Percentiles rank a stretch among this genome's conserved stretches.
phyloP scores from a whole-genome alignment of 441 rosid species.

The Mallotus repandus region DNA sequence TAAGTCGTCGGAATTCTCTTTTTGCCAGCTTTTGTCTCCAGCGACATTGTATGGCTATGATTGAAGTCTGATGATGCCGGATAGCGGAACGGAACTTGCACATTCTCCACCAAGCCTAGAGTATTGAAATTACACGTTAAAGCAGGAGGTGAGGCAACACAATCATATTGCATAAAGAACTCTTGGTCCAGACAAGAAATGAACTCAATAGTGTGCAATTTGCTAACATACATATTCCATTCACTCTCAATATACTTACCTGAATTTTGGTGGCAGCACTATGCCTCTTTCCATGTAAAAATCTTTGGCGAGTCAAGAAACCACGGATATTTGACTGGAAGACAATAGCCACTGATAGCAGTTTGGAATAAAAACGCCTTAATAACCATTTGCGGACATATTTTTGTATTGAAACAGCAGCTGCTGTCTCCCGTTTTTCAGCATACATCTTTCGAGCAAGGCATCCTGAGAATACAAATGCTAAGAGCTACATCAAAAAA shows the following conservation, averaged over 20 bases:
- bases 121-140: constrained; percentile 21
- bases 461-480: constrained; percentile 59
- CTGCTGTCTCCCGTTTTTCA: constrained; percentile 63
- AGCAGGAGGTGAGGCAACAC: background rate
- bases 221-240: background rate
- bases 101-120: constrained; percentile 80
- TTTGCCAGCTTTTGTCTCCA: constrained; percentile 94
- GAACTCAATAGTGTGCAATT: background rate
- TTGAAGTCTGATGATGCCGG: constrained; percentile 53
- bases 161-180: background rate
- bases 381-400: constrained; percentile 60
- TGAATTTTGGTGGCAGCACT: constrained; percentile 76
- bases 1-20: constrained; percentile 77
- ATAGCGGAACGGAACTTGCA: constrained; percentile 67
- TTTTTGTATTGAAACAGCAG: constrained; percentile 73
- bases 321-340: constrained; percentile 74
- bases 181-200: background rate
- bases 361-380: constrained; percentile 50
- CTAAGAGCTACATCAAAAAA: constrained; percentile 27
- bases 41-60: constrained; percentile 79
- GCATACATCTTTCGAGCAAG: constrained; percentile 60
- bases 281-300: constrained; percentile 50
- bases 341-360: constrained; percentile 47
- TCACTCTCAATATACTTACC: constrained; percentile 39
- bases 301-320: constrained; percentile 56